These are phyloP conservation scores for Paecilomyces niveus DNA, from an alignment of 2,329 filamentous ascomycete species.

Conservation along the genomic window DNA sequence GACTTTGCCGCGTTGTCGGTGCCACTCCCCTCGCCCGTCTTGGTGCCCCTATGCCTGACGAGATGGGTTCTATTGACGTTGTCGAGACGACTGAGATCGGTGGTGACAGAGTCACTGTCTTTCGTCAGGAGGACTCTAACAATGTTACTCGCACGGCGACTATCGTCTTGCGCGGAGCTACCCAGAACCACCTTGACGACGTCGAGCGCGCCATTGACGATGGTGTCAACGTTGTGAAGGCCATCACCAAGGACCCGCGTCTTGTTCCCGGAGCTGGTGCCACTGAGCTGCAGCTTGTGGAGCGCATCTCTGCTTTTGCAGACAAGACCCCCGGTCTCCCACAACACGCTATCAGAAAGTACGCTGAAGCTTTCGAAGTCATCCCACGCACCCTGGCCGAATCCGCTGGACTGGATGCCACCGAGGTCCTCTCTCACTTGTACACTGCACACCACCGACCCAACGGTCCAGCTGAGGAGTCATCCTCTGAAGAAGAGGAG, in stretches of 20 bases:
- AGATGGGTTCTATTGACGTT: constrained; percentile 91
- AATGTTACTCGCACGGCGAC: constrained; percentile 89
- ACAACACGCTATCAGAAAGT: constrained; percentile 97
- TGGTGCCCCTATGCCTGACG: constrained; percentile 98
- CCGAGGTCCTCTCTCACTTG: constrained; percentile 85
- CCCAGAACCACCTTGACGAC: constrained; percentile 96
- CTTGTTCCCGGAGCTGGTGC: constrained; percentile 92
- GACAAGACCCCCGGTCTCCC: constrained; percentile 89
- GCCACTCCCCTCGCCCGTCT: constrained; percentile 93
- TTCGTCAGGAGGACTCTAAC: constrained; percentile 75
- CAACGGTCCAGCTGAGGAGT: constrained; percentile 13
- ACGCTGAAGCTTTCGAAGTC: constrained; percentile 94
- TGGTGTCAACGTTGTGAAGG: constrained; percentile 97
- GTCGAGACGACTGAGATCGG: constrained; percentile 98
- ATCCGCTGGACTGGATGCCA: constrained; percentile 90
- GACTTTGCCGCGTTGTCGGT: constrained; percentile 91
- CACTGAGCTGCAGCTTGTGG: constrained; percentile 87
- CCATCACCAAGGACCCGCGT: constrained; percentile 86
- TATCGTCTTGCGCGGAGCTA: constrained; percentile 87
- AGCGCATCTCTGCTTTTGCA: constrained; percentile 81
- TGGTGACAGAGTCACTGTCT: constrained; percentile 95
- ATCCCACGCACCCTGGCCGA: constrained; percentile 90
- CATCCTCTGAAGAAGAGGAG: constrained; percentile 21
- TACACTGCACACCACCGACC: constrained; percentile 79
- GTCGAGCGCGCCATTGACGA: constrained; percentile 96